Conservation (phyloP, 192 early-diverging fungal species). For the Rhizophagus prolifer region DNA sequence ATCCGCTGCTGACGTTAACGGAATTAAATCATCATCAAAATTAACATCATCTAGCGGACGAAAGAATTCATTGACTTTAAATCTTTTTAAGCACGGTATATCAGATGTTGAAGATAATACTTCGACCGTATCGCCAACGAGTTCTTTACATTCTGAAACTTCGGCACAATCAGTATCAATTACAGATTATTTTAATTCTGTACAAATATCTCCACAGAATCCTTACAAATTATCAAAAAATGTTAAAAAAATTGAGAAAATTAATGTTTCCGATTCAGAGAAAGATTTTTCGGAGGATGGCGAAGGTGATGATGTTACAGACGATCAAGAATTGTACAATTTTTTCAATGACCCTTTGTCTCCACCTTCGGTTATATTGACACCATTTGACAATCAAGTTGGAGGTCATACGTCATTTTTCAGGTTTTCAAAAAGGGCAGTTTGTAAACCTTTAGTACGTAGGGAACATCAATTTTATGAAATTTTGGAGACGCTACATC, state of each 20-base stretch:
- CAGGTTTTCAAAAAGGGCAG: slow-evolving; percentile 93
- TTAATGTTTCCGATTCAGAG: not conserved
- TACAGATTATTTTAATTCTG: slow-evolving; percentile 12
- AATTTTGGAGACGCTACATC: slow-evolving; percentile 61
- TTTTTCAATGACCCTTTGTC: slow-evolving; percentile 9
- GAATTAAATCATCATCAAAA: not conserved
- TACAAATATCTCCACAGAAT: too few relatives aligned
- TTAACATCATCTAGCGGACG: slow-evolving; percentile 1
- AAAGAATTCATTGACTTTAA: slow-evolving; percentile 12
- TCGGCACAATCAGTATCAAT: not conserved
- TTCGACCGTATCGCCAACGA: not conserved
- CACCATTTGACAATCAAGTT: slow-evolving; percentile 84
- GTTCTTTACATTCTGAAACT: not conserved
- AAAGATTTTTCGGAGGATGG: not conserved
- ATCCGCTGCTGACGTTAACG: not conserved
- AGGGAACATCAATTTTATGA: slow-evolving; percentile 93
- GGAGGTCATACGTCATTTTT: slow-evolving; percentile 97
- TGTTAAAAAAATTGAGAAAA: not conserved
- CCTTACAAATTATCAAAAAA: not conserved
- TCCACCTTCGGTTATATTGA: slow-evolving; percentile 63
- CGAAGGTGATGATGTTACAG: not conserved
- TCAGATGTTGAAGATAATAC: not conserved
- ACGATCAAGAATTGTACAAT: slow-evolving; percentile 1
- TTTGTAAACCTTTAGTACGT: slow-evolving; percentile 91
- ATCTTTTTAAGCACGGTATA: slow-evolving; percentile 5